Percentiles rank a stretch among this genome's conserved stretches.
phyloP scores from a whole-genome alignment of 768 basidiomycete species.

The Calocera cornea region DNA sequence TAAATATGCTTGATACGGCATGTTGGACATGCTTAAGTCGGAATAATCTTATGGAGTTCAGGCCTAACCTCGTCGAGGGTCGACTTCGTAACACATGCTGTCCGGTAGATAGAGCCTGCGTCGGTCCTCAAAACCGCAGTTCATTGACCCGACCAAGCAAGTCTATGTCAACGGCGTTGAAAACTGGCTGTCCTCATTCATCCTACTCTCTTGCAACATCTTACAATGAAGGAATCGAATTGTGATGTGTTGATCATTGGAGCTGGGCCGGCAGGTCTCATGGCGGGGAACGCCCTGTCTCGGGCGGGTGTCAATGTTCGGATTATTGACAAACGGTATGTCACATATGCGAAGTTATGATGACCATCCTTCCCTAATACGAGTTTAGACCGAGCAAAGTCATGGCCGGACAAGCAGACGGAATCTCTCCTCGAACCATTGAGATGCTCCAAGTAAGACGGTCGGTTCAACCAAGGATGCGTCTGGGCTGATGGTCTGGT shows the following conservation, averaged over 20 bases:
- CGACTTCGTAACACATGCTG: no score
- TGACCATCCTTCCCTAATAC: no score
- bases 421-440: conserved; percentile 41
- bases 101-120: no score
- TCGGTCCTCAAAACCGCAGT: no score
- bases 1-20: background rate
- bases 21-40: conserved; percentile 6
- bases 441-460: conserved; percentile 32
- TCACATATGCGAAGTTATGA: no score
- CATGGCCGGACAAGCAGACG: conserved; percentile 40
- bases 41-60: background rate
- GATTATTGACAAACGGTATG: conserved; percentile 11
- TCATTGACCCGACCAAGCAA: no score
- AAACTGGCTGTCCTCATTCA: no score
- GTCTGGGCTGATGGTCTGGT: background rate
- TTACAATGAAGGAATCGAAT: conserved; percentile 7
- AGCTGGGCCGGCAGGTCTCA: conserved; percentile 16
- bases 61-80: background rate
- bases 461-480: background rate
- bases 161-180: no score
- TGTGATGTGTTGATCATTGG: conserved; percentile 18
- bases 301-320: conserved; percentile 8
- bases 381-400: conserved; percentile 29
- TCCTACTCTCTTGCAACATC: conserved; percentile 4
- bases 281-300: conserved; percentile 4